phyloP scores from a whole-genome alignment of 2,329 filamentous ascomycete species.

The Basipetospora chlamydospora region DNA sequence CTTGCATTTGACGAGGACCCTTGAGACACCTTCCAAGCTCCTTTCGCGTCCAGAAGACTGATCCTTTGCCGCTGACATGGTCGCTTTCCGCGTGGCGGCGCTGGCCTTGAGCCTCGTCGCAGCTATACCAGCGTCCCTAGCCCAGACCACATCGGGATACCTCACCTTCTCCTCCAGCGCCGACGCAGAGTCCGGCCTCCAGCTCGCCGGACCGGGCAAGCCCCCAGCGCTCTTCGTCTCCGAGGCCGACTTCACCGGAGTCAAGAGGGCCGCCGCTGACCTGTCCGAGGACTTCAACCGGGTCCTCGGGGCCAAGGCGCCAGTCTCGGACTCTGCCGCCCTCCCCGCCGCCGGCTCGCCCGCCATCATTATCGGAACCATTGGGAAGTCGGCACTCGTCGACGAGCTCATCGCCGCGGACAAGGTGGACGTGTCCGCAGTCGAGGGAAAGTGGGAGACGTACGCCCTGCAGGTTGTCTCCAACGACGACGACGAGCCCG shows the following conservation, averaged over 20 bases:
- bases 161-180: slow-evolving; percentile 21
- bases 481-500: slow-evolving; percentile 29
- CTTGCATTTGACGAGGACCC: no score
- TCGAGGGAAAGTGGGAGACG: slow-evolving; percentile 43
- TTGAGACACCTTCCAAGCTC: no score
- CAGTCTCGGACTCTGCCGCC: slow-evolving; percentile 34
- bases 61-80: not conserved
- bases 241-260: slow-evolving; percentile 48
- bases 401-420: slow-evolving; percentile 38
- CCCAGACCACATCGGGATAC: slow-evolving; percentile 27
- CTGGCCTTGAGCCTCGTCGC: slow-evolving; percentile 2
- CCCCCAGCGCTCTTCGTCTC: slow-evolving; percentile 37
- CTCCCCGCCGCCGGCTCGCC: slow-evolving; percentile 26
- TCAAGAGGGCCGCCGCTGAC: slow-evolving; percentile 52
- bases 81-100: not conserved
- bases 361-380: slow-evolving; percentile 53
- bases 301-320: slow-evolving; percentile 52
- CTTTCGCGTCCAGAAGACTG: no score
- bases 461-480: slow-evolving; percentile 27
- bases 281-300: slow-evolving; percentile 56
- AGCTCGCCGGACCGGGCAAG: slow-evolving; percentile 21
- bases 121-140: slow-evolving; percentile 10
- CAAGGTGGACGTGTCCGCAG: slow-evolving; percentile 21
- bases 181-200: slow-evolving; percentile 10
- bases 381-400: slow-evolving; percentile 45